phyloP scores from a whole-genome alignment of 1,284 basidiomycete species.

The Fomitiporia mediterranea region DNA sequence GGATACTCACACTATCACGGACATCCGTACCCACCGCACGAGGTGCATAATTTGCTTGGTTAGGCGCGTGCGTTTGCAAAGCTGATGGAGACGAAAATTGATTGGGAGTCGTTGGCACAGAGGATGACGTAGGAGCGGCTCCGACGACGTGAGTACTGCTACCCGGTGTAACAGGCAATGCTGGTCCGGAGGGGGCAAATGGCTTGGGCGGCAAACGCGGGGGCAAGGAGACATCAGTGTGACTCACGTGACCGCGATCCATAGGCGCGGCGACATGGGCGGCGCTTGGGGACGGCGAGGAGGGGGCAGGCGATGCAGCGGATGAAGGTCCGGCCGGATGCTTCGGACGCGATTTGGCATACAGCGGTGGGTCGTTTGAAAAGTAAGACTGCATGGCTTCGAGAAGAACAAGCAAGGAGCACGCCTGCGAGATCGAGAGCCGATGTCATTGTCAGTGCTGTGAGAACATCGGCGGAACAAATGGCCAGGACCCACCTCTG shows the following conservation, averaged over 20 bases:
- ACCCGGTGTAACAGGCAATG: background rate
- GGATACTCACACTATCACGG: conserved; percentile 10
- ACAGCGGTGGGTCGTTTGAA: conserved; percentile 84
- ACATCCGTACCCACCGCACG: conserved; percentile 5
- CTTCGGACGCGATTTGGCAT: conserved; percentile 65
- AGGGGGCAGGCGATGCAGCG: conserved; percentile 6
- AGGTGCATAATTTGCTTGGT: background rate
- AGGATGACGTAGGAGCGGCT: background rate
- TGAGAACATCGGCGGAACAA: no score
- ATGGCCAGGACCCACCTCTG: conserved; percentile 61
- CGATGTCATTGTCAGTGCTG: no score
- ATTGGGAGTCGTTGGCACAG: background rate
- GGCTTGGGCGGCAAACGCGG: conserved; percentile 19
- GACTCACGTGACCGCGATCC: conserved; percentile 17
- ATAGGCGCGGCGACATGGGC: background rate
- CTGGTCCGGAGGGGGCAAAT: background rate
- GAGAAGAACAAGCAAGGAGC: conserved; percentile 60
- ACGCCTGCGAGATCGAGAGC: conserved; percentile 51
- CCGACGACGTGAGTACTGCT: background rate
- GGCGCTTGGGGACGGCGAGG: conserved; percentile 3
- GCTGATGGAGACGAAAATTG: conserved; percentile 11
- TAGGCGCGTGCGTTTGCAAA: conserved; percentile 12
- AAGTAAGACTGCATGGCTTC: conserved; percentile 79
- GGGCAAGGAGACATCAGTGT: background rate
- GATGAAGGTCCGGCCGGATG: conserved; percentile 9